These are phyloP conservation scores for Colletotrichum sidae DNA, from an alignment of 2,329 filamentous ascomycete species.

Conservation along the genomic window DNA sequence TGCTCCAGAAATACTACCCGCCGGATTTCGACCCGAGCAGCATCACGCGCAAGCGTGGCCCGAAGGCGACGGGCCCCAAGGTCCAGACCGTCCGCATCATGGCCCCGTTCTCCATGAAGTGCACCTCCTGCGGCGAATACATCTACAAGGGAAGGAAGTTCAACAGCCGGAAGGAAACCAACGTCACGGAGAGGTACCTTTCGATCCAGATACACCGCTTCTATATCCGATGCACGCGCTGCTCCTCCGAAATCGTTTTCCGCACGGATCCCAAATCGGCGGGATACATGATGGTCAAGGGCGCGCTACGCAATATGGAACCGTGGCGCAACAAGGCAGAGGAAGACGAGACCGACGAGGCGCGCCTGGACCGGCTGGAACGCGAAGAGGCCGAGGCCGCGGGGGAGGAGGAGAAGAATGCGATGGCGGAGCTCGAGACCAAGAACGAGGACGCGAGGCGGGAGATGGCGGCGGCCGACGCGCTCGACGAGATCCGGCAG, in stretches of 20 bases:
- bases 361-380: constrained; percentile 87
- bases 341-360: constrained; percentile 84
- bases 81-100: constrained; percentile 90
- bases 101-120: constrained; percentile 87
- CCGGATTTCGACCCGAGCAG: constrained; percentile 92
- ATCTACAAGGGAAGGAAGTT: constrained; percentile 96
- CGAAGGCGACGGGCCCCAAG: constrained; percentile 81
- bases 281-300: constrained; percentile 85
- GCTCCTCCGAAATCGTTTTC: constrained; percentile 81
- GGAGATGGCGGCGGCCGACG: constrained; percentile 97
- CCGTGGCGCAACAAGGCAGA: constrained; percentile 78
- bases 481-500: constrained; percentile 92
- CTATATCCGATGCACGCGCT: constrained; percentile 83
- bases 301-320: constrained; percentile 93
- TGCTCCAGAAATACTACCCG: constrained; percentile 74
- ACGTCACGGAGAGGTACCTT: constrained; percentile 88
- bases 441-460: constrained; percentile 93
- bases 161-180: constrained; percentile 93
- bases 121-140: constrained; percentile 74
- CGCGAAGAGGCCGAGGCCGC: constrained; percentile 74
- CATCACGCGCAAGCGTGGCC: constrained; percentile 75
- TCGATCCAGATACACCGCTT: constrained; percentile 89
- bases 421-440: constrained; percentile 94
- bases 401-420: constrained; percentile 79
- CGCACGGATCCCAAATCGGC: constrained; percentile 95